Base-by-base conservation (phyloP, 2,329 filamentous ascomycete genomes). In the Aspergillus japonicus region DNA sequence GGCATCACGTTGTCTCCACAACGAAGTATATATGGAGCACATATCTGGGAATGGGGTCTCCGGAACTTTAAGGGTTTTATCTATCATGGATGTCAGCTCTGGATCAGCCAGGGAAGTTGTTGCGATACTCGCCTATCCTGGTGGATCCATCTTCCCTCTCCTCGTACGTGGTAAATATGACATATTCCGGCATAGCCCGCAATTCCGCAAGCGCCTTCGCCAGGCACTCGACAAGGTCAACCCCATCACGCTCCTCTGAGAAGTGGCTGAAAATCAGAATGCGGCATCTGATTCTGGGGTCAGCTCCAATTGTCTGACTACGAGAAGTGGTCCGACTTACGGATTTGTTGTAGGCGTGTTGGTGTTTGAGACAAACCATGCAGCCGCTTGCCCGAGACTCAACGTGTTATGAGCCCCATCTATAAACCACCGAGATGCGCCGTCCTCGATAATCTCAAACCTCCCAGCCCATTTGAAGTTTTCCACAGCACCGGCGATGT, bases 401-500 rank as follows among this genome's bases (percentile, higher is more conserved):
- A 80, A 62, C 5, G 73, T 69, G 54, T 80, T 80, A 60, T 81
- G 77, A 1, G 78, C 79, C 11, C 75, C 73, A 60, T 80, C 78
- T 23, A 81, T 58, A 55, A 73, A 78, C 78, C 78, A 81, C 21
- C 58, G 58, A 11, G 54, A 47, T 21, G 54, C 24, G 5, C 64
- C 69, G 3, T 68, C 55, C 0, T 63, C 44, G 19, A 77, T 66
- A 0, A 64, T 51, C 29, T 78, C 69, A 52, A 74, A 78, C 47
- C 75, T 69, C 19, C 75, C 76, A 3, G 65, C 64, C 73, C 71
- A 76, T 2, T 35, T 62, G 50, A 75, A 74, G 47, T 62, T 61
- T 2, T 66, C 42, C 4, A 75, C 56, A 1, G 67, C 73, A 6
- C 55, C 24, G 4, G 33, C 42, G 3, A 76, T 66, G 56, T 75